Conservation (phyloP, 148 eudicot genomes). For the Talinum fruticosum region DNA sequence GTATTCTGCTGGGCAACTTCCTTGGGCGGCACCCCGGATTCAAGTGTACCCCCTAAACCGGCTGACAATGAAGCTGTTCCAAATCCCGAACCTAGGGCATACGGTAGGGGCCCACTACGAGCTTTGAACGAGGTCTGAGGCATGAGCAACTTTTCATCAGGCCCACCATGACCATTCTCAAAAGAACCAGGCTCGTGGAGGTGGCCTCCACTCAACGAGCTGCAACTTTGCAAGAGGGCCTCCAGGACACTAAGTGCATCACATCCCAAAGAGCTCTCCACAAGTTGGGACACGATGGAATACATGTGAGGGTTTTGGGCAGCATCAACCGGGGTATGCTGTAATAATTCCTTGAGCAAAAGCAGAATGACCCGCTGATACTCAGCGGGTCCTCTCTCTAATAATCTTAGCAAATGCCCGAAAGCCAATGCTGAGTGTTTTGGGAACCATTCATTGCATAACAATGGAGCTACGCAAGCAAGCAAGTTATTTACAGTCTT, state of each 20-base stretch:
- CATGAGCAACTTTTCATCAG: slow-evolving; percentile 72
- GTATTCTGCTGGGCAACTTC: slow-evolving; percentile 91
- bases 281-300: slow-evolving; percentile 93
- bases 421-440: slow-evolving; percentile 94
- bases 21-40: slow-evolving; percentile 64
- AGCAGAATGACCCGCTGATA: slow-evolving; percentile 92
- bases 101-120: slow-evolving; percentile 84
- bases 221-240: slow-evolving; percentile 98
- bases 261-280: slow-evolving; percentile 97
- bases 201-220: slow-evolving; percentile 65
- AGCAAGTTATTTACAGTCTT: slow-evolving; percentile 79
- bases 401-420: slow-evolving; percentile 76
- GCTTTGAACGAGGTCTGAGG: slow-evolving; percentile 93
- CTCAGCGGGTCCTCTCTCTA: slow-evolving; percentile 89
- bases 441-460: slow-evolving; percentile 94
- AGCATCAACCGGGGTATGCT: slow-evolving; percentile 96
- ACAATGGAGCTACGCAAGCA: slow-evolving; percentile 81
- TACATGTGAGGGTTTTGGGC: slow-evolving; percentile 99
- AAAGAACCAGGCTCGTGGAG: slow-evolving; percentile 50
- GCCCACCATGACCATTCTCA: slow-evolving; percentile 63
- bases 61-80: slow-evolving; percentile 40
- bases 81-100: slow-evolving; percentile 54
- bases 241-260: slow-evolving; percentile 94
- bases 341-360: slow-evolving; percentile 85
- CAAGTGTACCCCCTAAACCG: slow-evolving; percentile 40